Percentiles rank a stretch among this genome's conserved stretches.
phyloP scores from a whole-genome alignment of 2,329 filamentous ascomycete genomes.

The Pseudogymnoascus sp. region DNA sequence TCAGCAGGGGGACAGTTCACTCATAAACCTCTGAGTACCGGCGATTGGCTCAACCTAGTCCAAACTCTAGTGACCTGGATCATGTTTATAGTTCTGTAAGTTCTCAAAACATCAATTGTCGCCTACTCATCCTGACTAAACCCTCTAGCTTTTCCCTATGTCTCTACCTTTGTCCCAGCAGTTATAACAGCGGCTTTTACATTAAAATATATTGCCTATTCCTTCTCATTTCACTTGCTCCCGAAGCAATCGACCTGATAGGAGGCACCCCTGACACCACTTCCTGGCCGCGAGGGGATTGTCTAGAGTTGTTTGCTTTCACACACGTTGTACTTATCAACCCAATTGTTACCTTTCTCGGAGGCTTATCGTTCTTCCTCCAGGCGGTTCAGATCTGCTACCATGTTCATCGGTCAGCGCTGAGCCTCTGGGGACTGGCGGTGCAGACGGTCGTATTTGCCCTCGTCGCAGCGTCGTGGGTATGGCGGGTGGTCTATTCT shows the following conservation, averaged over 20 bases:
- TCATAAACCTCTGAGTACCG: background rate
- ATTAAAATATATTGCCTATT: background rate
- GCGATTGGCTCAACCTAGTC: background rate
- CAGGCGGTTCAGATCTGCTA: background rate
- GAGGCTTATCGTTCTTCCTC: background rate
- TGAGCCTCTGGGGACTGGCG: background rate
- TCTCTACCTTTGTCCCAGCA: background rate
- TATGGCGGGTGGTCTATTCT: background rate
- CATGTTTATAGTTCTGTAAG: background rate
- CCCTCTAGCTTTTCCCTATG: background rate
- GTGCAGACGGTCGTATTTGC: background rate
- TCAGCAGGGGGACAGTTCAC: background rate
- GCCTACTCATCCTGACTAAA: background rate
- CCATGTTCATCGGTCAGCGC: background rate
- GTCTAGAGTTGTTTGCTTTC: background rate
- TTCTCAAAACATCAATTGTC: background rate
- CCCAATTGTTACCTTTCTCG: background rate
- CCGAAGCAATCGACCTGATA: background rate
- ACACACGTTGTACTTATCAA: background rate
- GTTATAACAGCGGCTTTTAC: background rate
- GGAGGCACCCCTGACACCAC: background rate
- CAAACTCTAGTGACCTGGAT: background rate
- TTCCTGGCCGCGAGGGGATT: background rate
- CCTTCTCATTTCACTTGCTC: background rate
- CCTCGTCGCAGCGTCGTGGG: background rate